Evolutionary conservation across 2,329 filamentous ascomycete species (phyloP), one percentile per base, ranked within the genome.

Genomic region (Onygena corvina): DNA sequence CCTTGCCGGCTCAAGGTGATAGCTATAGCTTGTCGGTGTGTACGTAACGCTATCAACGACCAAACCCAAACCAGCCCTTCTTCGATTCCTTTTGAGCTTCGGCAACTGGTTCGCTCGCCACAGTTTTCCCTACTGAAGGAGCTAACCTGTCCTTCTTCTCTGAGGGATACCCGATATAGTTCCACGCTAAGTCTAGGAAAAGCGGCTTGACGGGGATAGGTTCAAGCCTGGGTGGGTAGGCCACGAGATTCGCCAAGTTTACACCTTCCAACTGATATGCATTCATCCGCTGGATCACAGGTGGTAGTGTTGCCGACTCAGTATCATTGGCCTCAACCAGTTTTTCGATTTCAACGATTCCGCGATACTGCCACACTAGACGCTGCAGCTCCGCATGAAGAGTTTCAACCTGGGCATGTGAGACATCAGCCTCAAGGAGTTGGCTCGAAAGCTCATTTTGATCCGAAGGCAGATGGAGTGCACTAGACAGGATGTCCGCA

Each of bases 151-250:
- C 50, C 50, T 44, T 56, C 51, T 55, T 57, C 53, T 79, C 79
- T 29, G 80, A 81, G 0, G 89, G 88, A 62, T 98, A 98, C 45
- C 87, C 80, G 54, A 98, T 89, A 64, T 95, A 96, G 64, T 96
- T 96, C 85, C 87, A 98, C 7, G 92, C 92, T 5, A 94, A 83
- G 62, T 98, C 92, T 52, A 96, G 79, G 73, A 96, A 96, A 29
- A 96, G 75, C 23, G 92, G 92, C 71, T 98, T 98, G 47, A 94
- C 83, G 0, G 92, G 88, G 33, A 96, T 80, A 1, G 84, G 76
- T 53, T 86, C 80, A 56, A 95, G 71, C 61, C 81, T 84, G 1
- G 90, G 89, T 9, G 92, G 92, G 65, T 89, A 95, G 3, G 81
- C 77, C 42, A 96, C 89, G 21, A 98, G 71, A 57, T 90, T 90